These are phyloP conservation scores for Amylostereum areolatum DNA, from an alignment of 1,284 basidiomycete genomes.

Conservation along the genomic window DNA sequence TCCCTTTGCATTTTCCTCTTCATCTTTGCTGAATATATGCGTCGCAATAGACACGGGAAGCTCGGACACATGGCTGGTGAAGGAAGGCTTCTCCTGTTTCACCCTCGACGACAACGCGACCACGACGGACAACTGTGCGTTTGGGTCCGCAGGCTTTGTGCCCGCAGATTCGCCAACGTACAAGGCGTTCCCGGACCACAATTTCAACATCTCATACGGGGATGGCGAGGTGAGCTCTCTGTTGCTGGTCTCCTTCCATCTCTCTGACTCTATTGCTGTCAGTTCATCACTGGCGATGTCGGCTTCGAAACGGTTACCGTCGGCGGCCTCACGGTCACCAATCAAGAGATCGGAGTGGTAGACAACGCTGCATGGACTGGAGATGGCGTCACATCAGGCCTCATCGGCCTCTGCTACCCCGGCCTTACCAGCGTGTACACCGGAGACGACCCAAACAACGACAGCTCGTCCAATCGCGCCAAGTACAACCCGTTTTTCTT, in stretches of 20 bases:
- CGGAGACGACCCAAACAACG: slow-evolving; percentile 12
- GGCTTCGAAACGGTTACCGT: slow-evolving; percentile 20
- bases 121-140: slow-evolving; percentile 13
- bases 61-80: slow-evolving; percentile 19
- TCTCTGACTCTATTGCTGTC: not conserved
- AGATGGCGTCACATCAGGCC: slow-evolving; percentile 17
- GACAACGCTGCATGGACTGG: slow-evolving; percentile 19
- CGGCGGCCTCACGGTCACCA: slow-evolving; percentile 15
- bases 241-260: not conserved
- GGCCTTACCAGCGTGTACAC: slow-evolving; percentile 14
- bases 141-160: slow-evolving; percentile 17
- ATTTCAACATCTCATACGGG: slow-evolving; percentile 21
- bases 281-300: slow-evolving; percentile 16
- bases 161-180: slow-evolving; percentile 16
- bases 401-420: slow-evolving; percentile 18
- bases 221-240: slow-evolving; percentile 7
- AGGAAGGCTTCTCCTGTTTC: slow-evolving; percentile 19
- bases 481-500: slow-evolving; percentile 19
- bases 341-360: slow-evolving; percentile 20
- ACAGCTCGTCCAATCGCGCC: slow-evolving; percentile 6
- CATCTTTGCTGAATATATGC: not conserved
- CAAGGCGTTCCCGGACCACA: slow-evolving; percentile 12
- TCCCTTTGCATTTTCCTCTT: not conserved
- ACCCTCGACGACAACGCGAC: slow-evolving; percentile 10
- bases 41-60: slow-evolving; percentile 5